Evolutionary conservation across 2,329 filamentous ascomycete species (phyloP).

Genomic region (Ustulina deusta): DNA sequence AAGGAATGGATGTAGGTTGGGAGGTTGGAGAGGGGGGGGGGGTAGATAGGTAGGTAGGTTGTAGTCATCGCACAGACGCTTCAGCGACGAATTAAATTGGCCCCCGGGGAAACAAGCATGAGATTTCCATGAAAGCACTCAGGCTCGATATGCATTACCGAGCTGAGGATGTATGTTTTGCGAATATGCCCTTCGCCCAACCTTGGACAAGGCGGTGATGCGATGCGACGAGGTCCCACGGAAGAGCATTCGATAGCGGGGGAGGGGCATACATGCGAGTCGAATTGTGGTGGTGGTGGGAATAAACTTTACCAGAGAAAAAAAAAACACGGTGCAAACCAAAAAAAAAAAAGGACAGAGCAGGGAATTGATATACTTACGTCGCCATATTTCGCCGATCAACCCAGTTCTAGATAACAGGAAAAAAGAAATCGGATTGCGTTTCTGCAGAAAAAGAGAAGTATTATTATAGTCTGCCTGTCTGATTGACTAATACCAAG

Average conservation of each 20-base stretch:
- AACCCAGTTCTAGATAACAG: background rate
- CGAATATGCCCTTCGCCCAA: background rate
- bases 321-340: background rate
- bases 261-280: slow-evolving; percentile 42
- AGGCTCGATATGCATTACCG: background rate
- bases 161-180: background rate
- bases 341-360: slow-evolving; percentile 3
- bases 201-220: background rate
- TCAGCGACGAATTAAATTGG: background rate
- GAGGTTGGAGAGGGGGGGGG: too few relatives aligned
- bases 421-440: background rate
- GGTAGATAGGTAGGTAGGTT: background rate
- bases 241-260: slow-evolving; percentile 40
- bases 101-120: background rate
- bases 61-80: background rate
- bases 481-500: background rate
- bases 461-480: background rate
- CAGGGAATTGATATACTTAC: slow-evolving; percentile 41
- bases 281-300: background rate
- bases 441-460: background rate
- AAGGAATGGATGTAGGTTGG: background rate
- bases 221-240: slow-evolving; percentile 14
- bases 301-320: background rate
- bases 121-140: background rate
- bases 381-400: slow-evolving; percentile 48